A percentile compares a stretch with the other conserved stretches of the same genome.
These are phyloP conservation scores for Colletotrichum melonis DNA, from an alignment of 2,329 filamentous ascomycete species.

Conservation along the genomic window DNA sequence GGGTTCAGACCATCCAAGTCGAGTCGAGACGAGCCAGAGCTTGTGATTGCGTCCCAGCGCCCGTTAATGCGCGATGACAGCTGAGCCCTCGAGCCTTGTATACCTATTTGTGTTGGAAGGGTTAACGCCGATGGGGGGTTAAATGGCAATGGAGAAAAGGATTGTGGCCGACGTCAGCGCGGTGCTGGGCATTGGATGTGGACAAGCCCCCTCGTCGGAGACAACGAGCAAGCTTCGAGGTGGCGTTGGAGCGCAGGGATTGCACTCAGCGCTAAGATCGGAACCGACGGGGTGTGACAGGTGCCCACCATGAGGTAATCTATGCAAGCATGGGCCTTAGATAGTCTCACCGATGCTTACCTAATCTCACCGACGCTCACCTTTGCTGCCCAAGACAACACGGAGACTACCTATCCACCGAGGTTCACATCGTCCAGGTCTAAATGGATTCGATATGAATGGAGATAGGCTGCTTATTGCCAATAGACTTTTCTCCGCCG, in stretches of 20 bases:
- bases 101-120: not conserved
- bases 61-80: not conserved
- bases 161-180: constrained; percentile 11
- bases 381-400: not conserved
- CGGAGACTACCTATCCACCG: not conserved
- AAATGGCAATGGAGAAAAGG: not conserved
- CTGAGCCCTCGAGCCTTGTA: not conserved
- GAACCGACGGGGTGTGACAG: not conserved
- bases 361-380: not conserved
- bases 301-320: not conserved
- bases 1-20: not conserved
- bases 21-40: not conserved
- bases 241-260: constrained; percentile 25
- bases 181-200: not conserved
- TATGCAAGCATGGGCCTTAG: not conserved
- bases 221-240: constrained; percentile 20
- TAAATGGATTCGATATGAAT: not conserved
- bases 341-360: not conserved
- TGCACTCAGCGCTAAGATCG: constrained; percentile 1
- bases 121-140: not conserved
- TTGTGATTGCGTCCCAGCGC: constrained; percentile 3
- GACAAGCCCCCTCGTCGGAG: not conserved
- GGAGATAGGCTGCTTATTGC: not conserved
- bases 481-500: not conserved
- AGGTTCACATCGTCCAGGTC: not conserved